Conservation (phyloP, 1,139 yeast species). For the Geotrichum phurueaensis region DNA sequence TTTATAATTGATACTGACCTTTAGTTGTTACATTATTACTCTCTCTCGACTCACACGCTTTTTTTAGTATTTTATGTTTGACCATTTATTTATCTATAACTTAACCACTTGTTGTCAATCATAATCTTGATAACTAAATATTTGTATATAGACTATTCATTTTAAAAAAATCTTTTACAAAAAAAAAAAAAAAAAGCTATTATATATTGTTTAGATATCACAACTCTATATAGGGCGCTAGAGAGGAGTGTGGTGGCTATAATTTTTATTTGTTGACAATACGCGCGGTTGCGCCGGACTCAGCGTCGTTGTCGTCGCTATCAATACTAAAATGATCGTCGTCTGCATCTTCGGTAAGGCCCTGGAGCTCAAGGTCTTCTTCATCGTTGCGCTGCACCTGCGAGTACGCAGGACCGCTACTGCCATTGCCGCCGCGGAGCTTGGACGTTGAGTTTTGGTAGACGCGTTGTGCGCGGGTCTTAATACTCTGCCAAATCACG, state of each 20-base stretch:
- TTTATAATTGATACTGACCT: too few relatives aligned
- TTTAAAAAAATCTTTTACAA: too few relatives aligned
- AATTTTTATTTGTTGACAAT: not conserved
- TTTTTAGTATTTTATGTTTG: too few relatives aligned
- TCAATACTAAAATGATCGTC: slow-evolving; percentile 3
- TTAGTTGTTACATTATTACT: too few relatives aligned
- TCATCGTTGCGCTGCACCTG: not conserved
- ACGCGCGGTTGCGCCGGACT: not conserved
- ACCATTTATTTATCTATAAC: too few relatives aligned
- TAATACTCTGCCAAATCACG: slow-evolving; percentile 28
- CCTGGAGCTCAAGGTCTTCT: slow-evolving; percentile 9
- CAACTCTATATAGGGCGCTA: not conserved
- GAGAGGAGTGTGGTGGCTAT: not conserved
- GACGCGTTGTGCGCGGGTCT: slow-evolving; percentile 17
- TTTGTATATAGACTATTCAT: too few relatives aligned
- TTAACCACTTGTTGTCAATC: too few relatives aligned
- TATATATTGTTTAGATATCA: too few relatives aligned
- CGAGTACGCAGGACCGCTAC: slow-evolving; percentile 13
- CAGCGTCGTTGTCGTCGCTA: not conserved
- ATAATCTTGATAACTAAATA: too few relatives aligned
- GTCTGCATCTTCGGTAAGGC: slow-evolving; percentile 1
- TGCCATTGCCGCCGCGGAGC: slow-evolving; percentile 16
- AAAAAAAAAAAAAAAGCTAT: too few relatives aligned
- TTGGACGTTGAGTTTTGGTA: not conserved
- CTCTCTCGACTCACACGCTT: too few relatives aligned